phyloP scores from a whole-genome alignment of 768 basidiomycete species.

The Terana coerulea region DNA sequence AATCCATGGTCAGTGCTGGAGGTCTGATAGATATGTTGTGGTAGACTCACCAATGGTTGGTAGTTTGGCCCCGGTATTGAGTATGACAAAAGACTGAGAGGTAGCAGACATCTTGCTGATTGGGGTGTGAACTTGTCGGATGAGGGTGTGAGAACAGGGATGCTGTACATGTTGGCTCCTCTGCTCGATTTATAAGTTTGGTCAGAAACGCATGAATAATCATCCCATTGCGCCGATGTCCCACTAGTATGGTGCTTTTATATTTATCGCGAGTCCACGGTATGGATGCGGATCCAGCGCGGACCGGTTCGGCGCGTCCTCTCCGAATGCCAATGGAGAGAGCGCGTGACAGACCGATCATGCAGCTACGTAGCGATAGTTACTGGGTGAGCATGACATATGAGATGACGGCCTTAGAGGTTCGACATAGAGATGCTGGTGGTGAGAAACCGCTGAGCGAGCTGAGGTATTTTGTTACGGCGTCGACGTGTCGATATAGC shows the following conservation, averaged over 20 bases:
- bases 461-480: too few relatives aligned
- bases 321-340: too few relatives aligned
- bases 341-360: too few relatives aligned
- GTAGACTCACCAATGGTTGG: constrained; percentile 36
- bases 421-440: too few relatives aligned
- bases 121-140: neutral
- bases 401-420: too few relatives aligned
- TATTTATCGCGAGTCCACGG: too few relatives aligned
- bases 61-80: constrained; percentile 40
- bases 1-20: neutral
- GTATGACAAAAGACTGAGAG: constrained; percentile 20
- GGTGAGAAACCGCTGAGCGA: too few relatives aligned
- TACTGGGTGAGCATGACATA: too few relatives aligned
- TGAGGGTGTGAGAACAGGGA: neutral
- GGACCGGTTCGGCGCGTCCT: too few relatives aligned
- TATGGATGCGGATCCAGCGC: too few relatives aligned
- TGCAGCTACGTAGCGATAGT: too few relatives aligned
- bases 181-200: neutral
- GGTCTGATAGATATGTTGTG: neutral
- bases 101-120: neutral
- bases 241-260: neutral
- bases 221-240: neutral
- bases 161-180: neutral
- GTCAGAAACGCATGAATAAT: neutral
- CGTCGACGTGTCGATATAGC: too few relatives aligned